Conservation (phyloP, 768 basidiomycete species). For the Auriculariales sp. region DNA sequence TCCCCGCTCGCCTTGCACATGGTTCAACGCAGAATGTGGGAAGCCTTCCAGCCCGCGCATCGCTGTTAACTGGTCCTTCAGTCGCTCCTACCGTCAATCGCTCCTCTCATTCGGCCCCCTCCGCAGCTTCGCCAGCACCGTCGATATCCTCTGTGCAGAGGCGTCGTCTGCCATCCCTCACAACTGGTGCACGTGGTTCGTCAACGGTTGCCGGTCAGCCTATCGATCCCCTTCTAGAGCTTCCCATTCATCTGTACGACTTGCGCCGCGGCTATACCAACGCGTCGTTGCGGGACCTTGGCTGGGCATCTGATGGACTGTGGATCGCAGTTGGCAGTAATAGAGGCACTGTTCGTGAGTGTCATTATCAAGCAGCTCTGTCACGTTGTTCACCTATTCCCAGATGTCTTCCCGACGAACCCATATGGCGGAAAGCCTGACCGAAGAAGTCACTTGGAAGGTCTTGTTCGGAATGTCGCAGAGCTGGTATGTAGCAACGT, state of each 20-base stretch:
- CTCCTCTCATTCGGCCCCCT: conserved; percentile 11
- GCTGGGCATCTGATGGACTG: conserved; percentile 41
- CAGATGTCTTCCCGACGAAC: conserved; percentile 64
- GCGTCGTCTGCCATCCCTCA: conserved; percentile 6
- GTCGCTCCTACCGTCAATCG: conserved; percentile 13
- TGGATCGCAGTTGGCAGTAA: conserved; percentile 57
- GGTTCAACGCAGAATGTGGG: too few relatives aligned
- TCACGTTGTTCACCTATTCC: conserved; percentile 29
- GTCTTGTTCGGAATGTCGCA: conserved; percentile 37
- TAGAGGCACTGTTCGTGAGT: conserved; percentile 21
- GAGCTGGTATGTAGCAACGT: conserved; percentile 30
- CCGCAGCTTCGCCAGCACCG: neutral
- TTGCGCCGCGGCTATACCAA: conserved; percentile 58
- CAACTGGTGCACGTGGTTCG: too few relatives aligned
- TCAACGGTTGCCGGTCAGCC: neutral
- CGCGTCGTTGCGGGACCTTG: conserved; percentile 41
- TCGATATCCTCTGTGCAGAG: conserved; percentile 1
- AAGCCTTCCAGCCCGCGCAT: too few relatives aligned
- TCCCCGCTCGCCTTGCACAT: too few relatives aligned
- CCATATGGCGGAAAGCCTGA: conserved; percentile 63
- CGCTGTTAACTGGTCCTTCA: too few relatives aligned
- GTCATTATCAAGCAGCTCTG: neutral
- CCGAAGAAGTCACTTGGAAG: conserved; percentile 42
- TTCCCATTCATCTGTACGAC: conserved; percentile 47
- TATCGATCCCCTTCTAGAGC: conserved; percentile 8